phyloP scores from a whole-genome alignment of 768 basidiomycete genomes.

The Trametes punicea region DNA sequence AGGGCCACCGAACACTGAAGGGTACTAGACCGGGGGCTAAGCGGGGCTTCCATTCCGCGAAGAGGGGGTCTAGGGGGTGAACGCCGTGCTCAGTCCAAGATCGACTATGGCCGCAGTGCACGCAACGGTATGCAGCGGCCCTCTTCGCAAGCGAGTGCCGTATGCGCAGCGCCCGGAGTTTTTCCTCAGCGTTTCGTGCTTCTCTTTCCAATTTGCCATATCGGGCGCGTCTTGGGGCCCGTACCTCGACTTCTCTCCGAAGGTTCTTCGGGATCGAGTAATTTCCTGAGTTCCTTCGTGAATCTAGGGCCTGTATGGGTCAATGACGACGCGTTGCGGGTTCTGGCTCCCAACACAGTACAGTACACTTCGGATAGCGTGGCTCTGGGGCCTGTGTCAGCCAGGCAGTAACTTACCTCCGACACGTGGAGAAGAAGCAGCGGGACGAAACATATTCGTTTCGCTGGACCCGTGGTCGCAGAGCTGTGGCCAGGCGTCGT shows the following conservation, averaged over 20 bases:
- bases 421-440: constrained; percentile 8
- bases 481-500: constrained; percentile 1
- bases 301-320: not conserved
- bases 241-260: constrained; percentile 14
- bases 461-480: not conserved
- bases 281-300: not conserved
- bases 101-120: not conserved
- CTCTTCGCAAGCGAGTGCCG: not conserved
- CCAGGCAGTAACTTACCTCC: not conserved
- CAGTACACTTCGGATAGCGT: not conserved
- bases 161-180: not conserved
- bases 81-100: not conserved
- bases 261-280: constrained; percentile 16
- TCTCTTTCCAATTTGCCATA: not conserved
- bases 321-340: not conserved
- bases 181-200: not conserved
- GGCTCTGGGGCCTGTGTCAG: not conserved
- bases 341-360: not conserved
- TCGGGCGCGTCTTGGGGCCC: not conserved
- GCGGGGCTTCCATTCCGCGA: constrained; percentile 6
- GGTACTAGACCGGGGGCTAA: constrained; percentile 1
- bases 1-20: no score
- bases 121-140: not conserved
- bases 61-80: no score
- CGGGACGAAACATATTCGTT: not conserved